These are phyloP conservation scores for Fistulifera solaris DNA, from an alignment of 108 stramenopile species.

Conservation along the genomic window DNA sequence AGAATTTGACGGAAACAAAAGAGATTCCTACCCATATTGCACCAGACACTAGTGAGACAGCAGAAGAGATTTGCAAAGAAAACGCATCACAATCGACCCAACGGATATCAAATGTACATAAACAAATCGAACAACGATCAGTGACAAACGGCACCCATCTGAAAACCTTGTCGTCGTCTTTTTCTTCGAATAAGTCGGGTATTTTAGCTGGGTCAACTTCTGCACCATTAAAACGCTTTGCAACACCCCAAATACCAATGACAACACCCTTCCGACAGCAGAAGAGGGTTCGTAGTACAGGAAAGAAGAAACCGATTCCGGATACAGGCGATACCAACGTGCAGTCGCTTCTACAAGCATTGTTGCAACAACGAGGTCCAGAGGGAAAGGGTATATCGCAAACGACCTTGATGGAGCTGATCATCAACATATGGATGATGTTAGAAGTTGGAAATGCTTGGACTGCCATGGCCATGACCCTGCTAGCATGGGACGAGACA, in stretches of 20 bases:
- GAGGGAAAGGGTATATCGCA: conserved; percentile 16
- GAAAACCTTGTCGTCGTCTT: too few species aligned
- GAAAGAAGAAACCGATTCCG: neutral
- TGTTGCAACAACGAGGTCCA: conserved; percentile 9
- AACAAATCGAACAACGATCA: too few species aligned
- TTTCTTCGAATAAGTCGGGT: too few species aligned
- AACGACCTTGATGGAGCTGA: conserved; percentile 15
- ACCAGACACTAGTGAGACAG: too few species aligned
- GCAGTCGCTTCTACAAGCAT: conserved; percentile 18
- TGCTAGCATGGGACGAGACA: conserved; percentile 12
- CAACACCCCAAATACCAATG: neutral
- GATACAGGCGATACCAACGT: neutral
- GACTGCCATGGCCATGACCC: conserved; percentile 22
- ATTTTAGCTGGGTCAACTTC: too few species aligned
- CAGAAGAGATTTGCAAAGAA: too few species aligned
- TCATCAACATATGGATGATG: conserved; percentile 22
- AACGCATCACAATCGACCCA: too few species aligned
- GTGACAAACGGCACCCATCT: too few species aligned
- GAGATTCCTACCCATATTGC: too few species aligned
- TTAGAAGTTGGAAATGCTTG: conserved; percentile 24
- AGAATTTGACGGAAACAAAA: too few species aligned
- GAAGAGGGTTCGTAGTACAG: neutral
- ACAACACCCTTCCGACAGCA: neutral
- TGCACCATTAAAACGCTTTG: too few species aligned
- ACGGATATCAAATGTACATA: too few species aligned